These are phyloP conservation scores for Leptodermis oblonga DNA, from an alignment of 257 asterid species.

Conservation along the genomic window DNA sequence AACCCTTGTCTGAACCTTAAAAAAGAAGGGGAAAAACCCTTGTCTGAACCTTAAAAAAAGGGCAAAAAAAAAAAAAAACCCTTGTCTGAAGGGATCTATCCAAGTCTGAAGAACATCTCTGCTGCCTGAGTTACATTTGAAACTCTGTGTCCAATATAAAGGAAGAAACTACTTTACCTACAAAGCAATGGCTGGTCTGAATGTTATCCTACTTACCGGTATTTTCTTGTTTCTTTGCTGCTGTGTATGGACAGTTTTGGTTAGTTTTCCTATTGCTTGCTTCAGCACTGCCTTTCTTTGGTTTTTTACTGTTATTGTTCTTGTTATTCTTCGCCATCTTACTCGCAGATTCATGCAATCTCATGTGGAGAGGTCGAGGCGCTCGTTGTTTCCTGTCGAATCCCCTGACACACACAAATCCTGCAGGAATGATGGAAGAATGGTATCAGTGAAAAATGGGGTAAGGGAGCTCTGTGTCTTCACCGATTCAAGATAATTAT, in stretches of 20 bases:
- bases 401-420: conserved; percentile 49
- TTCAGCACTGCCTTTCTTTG: conserved; percentile 23
- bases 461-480: neutral
- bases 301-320: neutral
- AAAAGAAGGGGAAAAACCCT: no score
- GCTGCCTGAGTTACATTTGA: conserved; percentile 31
- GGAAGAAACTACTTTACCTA: conserved; percentile 31
- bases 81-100: conserved; percentile 25
- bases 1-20: no score
- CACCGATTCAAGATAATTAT: neutral
- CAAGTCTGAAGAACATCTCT: conserved; percentile 17
- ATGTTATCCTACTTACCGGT: conserved; percentile 27
- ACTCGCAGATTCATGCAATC: conserved; percentile 38
- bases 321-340: conserved; percentile 23
- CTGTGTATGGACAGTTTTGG: conserved; percentile 22
- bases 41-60: no score
- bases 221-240: conserved; percentile 19
- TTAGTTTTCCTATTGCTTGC: conserved; percentile 25
- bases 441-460: conserved; percentile 5
- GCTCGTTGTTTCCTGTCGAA: conserved; percentile 29
- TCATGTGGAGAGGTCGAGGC: conserved; percentile 34
- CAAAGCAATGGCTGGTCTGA: conserved; percentile 21
- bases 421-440: conserved; percentile 26
- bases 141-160: conserved; percentile 24
- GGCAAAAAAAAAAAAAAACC: no score